Conservation (phyloP, 2,329 filamentous ascomycete species). For the Colletotrichum sp. region DNA sequence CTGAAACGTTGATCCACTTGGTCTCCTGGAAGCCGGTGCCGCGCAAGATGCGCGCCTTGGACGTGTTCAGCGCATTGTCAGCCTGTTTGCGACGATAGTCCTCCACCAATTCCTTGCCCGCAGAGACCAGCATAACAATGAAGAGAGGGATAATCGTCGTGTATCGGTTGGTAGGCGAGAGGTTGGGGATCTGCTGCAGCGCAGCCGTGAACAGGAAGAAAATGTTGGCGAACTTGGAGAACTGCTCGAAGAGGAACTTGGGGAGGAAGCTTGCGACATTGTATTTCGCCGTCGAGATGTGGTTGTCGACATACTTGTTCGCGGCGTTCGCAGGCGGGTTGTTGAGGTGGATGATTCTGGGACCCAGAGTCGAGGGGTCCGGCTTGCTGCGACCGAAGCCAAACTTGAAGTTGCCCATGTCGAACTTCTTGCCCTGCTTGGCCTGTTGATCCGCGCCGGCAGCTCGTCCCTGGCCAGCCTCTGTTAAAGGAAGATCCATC, state of each 20-base stretch:
- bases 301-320: conserved; percentile 94
- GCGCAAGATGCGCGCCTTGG: conserved; percentile 80
- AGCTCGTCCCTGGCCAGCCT: conserved; percentile 59
- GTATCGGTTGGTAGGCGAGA: conserved; percentile 93
- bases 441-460: conserved; percentile 43
- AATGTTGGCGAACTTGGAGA: conserved; percentile 98
- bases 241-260: conserved; percentile 97
- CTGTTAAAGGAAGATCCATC: conserved; percentile 96
- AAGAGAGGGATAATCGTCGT: conserved; percentile 95
- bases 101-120: conserved; percentile 91
- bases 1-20: conserved; percentile 91
- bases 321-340: conserved; percentile 89
- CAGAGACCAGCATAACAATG: conserved; percentile 92
- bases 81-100: conserved; percentile 90
- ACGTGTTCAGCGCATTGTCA: conserved; percentile 86
- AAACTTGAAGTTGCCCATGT: conserved; percentile 85
- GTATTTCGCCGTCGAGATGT: conserved; percentile 98
- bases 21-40: conserved; percentile 85
- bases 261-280: conserved; percentile 91
- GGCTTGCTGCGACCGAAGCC: conserved; percentile 84
- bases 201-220: conserved; percentile 98
- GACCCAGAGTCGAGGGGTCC: conserved; percentile 90
- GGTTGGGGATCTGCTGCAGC: conserved; percentile 91
- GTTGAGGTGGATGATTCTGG: conserved; percentile 93
- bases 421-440: conserved; percentile 63